Percentiles rank a stretch among this genome's conserved stretches.
Evolutionary conservation across 2,329 filamentous ascomycete genomes (phyloP).

Genomic region (Malbranchea cinnamomea): DNA sequence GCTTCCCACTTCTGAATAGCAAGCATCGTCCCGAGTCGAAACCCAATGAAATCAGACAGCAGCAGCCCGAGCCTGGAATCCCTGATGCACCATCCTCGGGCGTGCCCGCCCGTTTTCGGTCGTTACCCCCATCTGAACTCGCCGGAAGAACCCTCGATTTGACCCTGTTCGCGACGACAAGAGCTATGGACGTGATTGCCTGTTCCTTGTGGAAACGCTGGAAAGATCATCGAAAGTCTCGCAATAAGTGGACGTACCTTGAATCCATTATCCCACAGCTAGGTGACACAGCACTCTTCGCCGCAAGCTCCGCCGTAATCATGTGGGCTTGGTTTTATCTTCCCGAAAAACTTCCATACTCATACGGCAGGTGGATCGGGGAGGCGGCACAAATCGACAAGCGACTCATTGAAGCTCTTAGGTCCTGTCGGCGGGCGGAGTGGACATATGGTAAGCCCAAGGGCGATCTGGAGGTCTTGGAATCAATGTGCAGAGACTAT

Average conservation of each 20-base stretch:
- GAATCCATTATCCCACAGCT: constrained; percentile 30
- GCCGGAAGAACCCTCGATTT: constrained; percentile 68
- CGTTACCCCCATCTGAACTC: no score
- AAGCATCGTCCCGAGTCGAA: constrained; percentile 12
- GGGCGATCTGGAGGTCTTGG: constrained; percentile 51
- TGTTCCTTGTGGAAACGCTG: constrained; percentile 48
- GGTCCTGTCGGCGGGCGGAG: constrained; percentile 45
- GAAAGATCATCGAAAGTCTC: constrained; percentile 20
- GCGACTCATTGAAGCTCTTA: constrained; percentile 60
- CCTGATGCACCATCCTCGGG: constrained; percentile 7
- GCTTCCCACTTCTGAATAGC: constrained; percentile 35
- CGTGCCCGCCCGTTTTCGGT: no score
- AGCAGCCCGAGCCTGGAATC: neutral
- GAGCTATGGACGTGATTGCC: constrained; percentile 57
- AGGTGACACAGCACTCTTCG: constrained; percentile 57
- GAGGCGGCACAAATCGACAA: constrained; percentile 60
- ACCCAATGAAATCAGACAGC: constrained; percentile 3
- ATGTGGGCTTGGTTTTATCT: constrained; percentile 86
- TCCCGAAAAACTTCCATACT: constrained; percentile 52
- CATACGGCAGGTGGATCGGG: constrained; percentile 71
- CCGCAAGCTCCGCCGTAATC: constrained; percentile 54
- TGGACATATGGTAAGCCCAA: constrained; percentile 62
- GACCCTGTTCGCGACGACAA: constrained; percentile 59
- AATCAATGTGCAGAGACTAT: constrained; percentile 58
- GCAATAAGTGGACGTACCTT: constrained; percentile 18